Evolutionary conservation across 1,139 yeast species (phyloP), one percentile per base, ranked within the genome.

Genomic region (Magnusiomyces clavatus): DNA sequence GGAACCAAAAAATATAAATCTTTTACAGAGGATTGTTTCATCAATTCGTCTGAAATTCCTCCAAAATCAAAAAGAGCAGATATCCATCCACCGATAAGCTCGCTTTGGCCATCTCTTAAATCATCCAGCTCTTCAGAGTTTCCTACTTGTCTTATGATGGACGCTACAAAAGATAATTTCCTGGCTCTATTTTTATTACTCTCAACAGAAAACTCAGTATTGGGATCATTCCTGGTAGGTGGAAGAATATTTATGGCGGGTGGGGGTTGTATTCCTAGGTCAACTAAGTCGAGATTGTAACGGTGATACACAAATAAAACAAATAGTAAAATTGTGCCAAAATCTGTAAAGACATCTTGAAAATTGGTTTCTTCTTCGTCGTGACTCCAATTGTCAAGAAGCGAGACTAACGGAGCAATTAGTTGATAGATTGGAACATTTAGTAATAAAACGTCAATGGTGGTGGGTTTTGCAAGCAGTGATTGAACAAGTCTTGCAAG

Each of bases 31-130:
- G 87, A 79, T 4, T 81, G 72, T 58, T 82, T 78, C 62, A 89
- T 80, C 52, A 89, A 70, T 38, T 85, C 90, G 65, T 90, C 97
- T 0, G 95, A 82, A 43, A 90, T 78, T 1, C 96, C 96, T 51
- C 89, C 94, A 44, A 87, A 80, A 55, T 87, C 90, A 68, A 86
- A 89, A 47, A 90, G 67, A 1, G 94, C 92, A 43, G 77, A 73
- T 44, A 86, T 77, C 97, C 97, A 90, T 43, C 81, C 85, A 47
- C 79, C 80, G 36, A 86, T 68, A 12, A 83, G 72, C 41, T 73
- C 78, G 48, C 74, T 71, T 58, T 64, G 60, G 4, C 60, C 64
- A 3, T 60, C 59, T 3, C 58, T 48, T 42, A 67, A 60, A n/a
- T 61, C 61, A 35, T 62, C 64, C 8, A 61, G 43, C 10, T 54